Percentiles rank a stretch among this genome's conserved stretches.
Conservation (phyloP, 1,284 basidiomycete species). For the Schizophyllum commune region DNA sequence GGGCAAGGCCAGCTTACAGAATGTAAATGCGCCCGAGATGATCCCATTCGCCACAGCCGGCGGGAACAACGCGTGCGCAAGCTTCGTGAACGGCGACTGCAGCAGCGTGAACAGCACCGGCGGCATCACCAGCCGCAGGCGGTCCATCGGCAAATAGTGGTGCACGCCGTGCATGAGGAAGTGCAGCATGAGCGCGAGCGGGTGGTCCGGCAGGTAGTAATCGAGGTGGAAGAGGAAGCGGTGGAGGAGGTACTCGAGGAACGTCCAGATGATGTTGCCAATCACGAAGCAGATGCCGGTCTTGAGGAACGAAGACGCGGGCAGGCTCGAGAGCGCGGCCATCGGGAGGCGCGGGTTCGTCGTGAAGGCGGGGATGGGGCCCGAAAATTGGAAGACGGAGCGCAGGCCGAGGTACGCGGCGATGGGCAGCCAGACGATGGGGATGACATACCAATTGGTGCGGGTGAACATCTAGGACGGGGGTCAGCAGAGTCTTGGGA, state of each 20-base stretch:
- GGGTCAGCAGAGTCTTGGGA: slow-evolving; percentile 4
- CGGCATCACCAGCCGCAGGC: slow-evolving; percentile 94
- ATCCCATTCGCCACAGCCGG: slow-evolving; percentile 84
- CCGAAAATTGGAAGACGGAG: slow-evolving; percentile 77
- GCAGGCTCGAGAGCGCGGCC: slow-evolving; percentile 34
- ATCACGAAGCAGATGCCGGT: slow-evolving; percentile 62
- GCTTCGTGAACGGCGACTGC: slow-evolving; percentile 82
- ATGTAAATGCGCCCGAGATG: slow-evolving; percentile 85
- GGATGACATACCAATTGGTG: slow-evolving; percentile 94
- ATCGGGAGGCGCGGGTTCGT: slow-evolving; percentile 49
- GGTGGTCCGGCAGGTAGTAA: slow-evolving; percentile 78
- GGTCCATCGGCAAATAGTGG: slow-evolving; percentile 96
- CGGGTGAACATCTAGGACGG: slow-evolving; percentile 64
- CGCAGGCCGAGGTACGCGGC: slow-evolving; percentile 74
- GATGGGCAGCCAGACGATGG: slow-evolving; percentile 90
- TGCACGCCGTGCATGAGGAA: slow-evolving; percentile 96
- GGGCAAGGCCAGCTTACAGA: slow-evolving; percentile 64
- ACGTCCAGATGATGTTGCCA: slow-evolving; percentile 90
- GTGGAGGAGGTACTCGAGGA: slow-evolving; percentile 94
- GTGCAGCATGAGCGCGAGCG: slow-evolving; percentile 78
- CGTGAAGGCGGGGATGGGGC: slow-evolving; percentile 49
- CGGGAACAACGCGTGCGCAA: slow-evolving; percentile 84
- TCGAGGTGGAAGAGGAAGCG: slow-evolving; percentile 99
- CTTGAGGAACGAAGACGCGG: slow-evolving; percentile 40
- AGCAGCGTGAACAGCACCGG: slow-evolving; percentile 78